These are phyloP conservation scores for Collybia sordida DNA, from an alignment of 768 basidiomycete genomes.

Conservation along the genomic window DNA sequence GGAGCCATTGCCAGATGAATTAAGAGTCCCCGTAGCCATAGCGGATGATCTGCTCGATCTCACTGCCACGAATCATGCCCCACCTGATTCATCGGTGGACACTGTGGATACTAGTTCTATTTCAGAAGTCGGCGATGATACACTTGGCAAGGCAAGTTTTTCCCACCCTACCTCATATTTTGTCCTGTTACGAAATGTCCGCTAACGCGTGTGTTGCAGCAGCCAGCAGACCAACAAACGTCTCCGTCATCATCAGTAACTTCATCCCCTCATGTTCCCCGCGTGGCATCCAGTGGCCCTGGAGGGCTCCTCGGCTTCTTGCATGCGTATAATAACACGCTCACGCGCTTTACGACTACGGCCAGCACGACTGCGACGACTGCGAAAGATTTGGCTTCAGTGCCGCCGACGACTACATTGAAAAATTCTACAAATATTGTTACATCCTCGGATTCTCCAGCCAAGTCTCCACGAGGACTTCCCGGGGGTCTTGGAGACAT, in stretches of 20 bases:
- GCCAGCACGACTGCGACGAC: constrained; percentile 22
- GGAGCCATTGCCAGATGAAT: constrained; percentile 58
- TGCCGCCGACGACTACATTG: constrained; percentile 12
- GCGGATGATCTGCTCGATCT: constrained; percentile 59
- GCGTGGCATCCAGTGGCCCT: constrained; percentile 16
- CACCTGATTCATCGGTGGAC: constrained; percentile 17
- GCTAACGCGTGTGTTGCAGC: constrained; percentile 5
- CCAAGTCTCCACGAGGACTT: constrained; percentile 22
- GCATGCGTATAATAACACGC: constrained; percentile 57
- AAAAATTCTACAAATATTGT: constrained; percentile 8
- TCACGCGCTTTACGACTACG: constrained; percentile 48
- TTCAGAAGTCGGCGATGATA: constrained; percentile 23
- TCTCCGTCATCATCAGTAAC: constrained; percentile 9
- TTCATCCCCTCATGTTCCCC: constrained; percentile 15
- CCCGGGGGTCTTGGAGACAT: constrained; percentile 37
- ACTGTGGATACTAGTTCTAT: constrained; percentile 16
- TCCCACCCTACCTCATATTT: background rate
- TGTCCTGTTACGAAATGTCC: constrained; percentile 11
- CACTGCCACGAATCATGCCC: constrained; percentile 13
- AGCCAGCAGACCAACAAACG: constrained; percentile 16
- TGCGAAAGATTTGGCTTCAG: constrained; percentile 12
- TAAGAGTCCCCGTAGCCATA: constrained; percentile 59
- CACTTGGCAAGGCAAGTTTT: constrained; percentile 25
- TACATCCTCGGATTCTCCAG: constrained; percentile 3
- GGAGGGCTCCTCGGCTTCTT: constrained; percentile 60